Evolutionary conservation across 805 yeast species (phyloP), one percentile per base, ranked within the genome.

Genomic region (Jamesozyma hellenica): DNA sequence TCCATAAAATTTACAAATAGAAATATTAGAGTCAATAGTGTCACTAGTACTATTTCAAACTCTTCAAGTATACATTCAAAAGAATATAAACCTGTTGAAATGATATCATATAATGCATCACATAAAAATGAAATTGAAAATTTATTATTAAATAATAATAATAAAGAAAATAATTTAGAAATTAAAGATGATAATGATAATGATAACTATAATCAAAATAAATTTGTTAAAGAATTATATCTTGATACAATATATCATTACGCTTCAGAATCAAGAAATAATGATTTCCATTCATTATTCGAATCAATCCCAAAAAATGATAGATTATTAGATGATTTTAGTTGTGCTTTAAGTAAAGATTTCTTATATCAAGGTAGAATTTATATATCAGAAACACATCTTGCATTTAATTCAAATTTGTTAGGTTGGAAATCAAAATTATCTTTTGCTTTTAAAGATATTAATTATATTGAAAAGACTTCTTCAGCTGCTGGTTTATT

Each of bases 391-490:
- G 90, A 84, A 49, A 72, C 73, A 37, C 75, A 80, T 50, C 56
- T 90, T 5, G 85, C 96, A 53, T 92, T 92, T 68, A 81, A 84
- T 54, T 84, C 96, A 4, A 60, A 57, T 32, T 68, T 92, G 28
- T 64, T 92, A 35, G 96, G 95, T 1, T 88, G 96, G 95, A 82
- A 85, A 4, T 85, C 96, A 9, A 82, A 75, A 46, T 64, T 88
- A 29, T 72, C 81, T 3, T 71, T 92, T 15, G 77, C 85, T 6
- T 72, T 79, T 48, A 74, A 71, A 35, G 95, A 86, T 41, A 75
- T 92, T 19, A 67, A 71, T 10, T 46, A 45, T 29, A 47, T 57
- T 47, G 96, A 90, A 52, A 84, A 85, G 60, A 81, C 81, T 40
- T 72, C 79, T 14, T 85, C 96, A 0, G 96, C 85, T 5, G 96